Evolutionary conservation across 2,329 filamentous ascomycete species (phyloP).

Genomic region (Aspergillus glaucus): DNA sequence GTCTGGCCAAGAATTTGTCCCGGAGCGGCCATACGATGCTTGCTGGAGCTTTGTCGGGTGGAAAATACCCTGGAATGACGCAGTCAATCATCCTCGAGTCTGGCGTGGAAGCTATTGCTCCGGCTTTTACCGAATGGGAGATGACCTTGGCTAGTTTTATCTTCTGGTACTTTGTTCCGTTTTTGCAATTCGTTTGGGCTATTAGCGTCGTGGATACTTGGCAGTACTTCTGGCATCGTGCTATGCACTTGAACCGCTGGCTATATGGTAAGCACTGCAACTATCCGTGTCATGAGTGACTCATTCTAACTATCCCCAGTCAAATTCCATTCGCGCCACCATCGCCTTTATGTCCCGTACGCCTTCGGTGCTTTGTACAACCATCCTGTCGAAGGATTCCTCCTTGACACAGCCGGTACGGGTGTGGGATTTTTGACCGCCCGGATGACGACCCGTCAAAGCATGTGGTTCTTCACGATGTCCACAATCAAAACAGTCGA

Average conservation of each 20-base stretch:
- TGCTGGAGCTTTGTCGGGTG: slow-evolving; percentile 70
- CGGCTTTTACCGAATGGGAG: slow-evolving; percentile 81
- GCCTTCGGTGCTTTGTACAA: slow-evolving; percentile 97
- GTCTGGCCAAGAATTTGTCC: slow-evolving; percentile 69
- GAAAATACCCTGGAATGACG: slow-evolving; percentile 67
- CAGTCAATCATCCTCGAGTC: slow-evolving; percentile 50
- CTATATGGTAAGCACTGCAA: slow-evolving; percentile 68
- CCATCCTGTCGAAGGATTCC: slow-evolving; percentile 87
- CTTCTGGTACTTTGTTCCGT: slow-evolving; percentile 73
- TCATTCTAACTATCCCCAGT: slow-evolving; percentile 44
- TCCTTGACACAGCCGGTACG: slow-evolving; percentile 84
- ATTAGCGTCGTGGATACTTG: slow-evolving; percentile 82
- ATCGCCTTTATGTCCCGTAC: slow-evolving; percentile 95
- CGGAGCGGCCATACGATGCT: slow-evolving; percentile 61
- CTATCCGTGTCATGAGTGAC: neutral
- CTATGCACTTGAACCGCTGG: slow-evolving; percentile 97
- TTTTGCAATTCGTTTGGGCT: slow-evolving; percentile 68
- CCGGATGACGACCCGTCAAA: slow-evolving; percentile 76
- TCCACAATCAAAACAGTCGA: slow-evolving; percentile 95
- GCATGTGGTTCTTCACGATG: slow-evolving; percentile 80
- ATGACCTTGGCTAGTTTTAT: slow-evolving; percentile 64
- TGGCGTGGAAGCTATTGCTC: slow-evolving; percentile 48
- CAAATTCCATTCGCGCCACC: slow-evolving; percentile 89
- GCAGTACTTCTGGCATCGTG: slow-evolving; percentile 95
- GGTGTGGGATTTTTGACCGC: slow-evolving; percentile 75